Conservation (phyloP, 2,329 filamentous ascomycete species). For the Hypomyces rosellus region DNA sequence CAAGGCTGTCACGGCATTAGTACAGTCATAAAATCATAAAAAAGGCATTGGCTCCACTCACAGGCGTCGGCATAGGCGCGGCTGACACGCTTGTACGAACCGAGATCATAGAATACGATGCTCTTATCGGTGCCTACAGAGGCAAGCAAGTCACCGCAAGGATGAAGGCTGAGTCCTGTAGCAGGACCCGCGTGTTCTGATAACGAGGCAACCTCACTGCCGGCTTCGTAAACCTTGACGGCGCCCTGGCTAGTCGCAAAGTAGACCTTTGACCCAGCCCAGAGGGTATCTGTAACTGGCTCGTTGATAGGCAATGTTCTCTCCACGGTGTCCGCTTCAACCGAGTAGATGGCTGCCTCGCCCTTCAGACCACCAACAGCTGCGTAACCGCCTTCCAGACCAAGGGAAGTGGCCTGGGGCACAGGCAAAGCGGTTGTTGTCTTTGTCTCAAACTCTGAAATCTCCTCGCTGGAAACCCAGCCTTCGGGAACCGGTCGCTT, state of each 20-base stretch:
- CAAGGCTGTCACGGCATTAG: constrained; percentile 47
- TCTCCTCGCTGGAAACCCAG: constrained; percentile 72
- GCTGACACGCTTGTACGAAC: constrained; percentile 59
- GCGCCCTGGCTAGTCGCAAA: constrained; percentile 69
- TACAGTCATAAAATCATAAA: not conserved
- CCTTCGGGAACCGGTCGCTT: constrained; percentile 80
- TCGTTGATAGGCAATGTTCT: constrained; percentile 60
- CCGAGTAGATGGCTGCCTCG: constrained; percentile 67
- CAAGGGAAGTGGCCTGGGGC: constrained; percentile 43
- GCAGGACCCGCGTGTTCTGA: constrained; percentile 77
- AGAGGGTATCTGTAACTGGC: constrained; percentile 59
- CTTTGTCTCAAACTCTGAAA: constrained; percentile 45
- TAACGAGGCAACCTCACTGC: constrained; percentile 61
- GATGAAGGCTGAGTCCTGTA: constrained; percentile 73
- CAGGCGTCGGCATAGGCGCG: constrained; percentile 75
- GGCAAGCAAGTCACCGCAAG: constrained; percentile 73
- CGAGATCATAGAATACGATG: constrained; percentile 81
- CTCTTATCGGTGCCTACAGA: constrained; percentile 90
- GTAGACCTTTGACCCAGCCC: constrained; percentile 62
- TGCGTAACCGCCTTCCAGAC: constrained; percentile 54
- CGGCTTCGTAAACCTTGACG: constrained; percentile 74
- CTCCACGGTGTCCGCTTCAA: constrained; percentile 61
- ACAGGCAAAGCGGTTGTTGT: constrained; percentile 43
- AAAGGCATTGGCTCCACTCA: constrained; percentile 43
- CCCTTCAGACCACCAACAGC: constrained; percentile 72